Evolutionary conservation across 2,329 filamentous ascomycete species (phyloP), one percentile per base, ranked within the genome.

Genomic region (Trichoderma sp.): DNA sequence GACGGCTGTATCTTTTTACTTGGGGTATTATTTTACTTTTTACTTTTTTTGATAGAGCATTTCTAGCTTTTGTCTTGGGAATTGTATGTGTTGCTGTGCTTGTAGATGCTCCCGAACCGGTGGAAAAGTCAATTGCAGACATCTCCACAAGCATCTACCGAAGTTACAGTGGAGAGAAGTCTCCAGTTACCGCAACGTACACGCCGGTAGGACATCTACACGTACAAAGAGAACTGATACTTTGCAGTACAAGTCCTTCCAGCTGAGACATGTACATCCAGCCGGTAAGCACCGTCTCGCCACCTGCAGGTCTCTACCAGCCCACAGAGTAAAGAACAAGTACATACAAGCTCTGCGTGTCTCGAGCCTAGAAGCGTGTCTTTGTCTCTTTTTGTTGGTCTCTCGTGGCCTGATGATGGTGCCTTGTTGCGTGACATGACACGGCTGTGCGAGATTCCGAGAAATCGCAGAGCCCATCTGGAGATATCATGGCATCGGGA

Each of bases 361-460:
- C 35, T 16, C 5, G 29, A 31, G 29, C 35, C 14, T 14, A 11
- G 8, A 5, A 40, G 35, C 2, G 35, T 19, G 4, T 31, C 2
- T 21, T 6, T 35, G 3, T 57, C 19, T 58, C 19, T 16, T 59
- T 59, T 59, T 59, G 31, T 59, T 59, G 55, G 55, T 19, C 55
- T 57, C 29, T 35, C 27, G 19, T 57, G 55, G 33, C 21, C 55
- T 57, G 55, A 57, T 57, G 11, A 31, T 29, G 16, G 7, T n/a
- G n/a, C 19, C 6, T 35, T 21, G 19, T 37, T 57, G 55, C 14
- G 55, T 55, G 52, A 31, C 52, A 27, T 57, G 55, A 57, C 55
- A 57, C 55, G 55, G 55, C 55, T 35, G 55, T 35, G 55, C 29
- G 31, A 57, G 55, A 57, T 35, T 31, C 55, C 29, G 55, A 35